phyloP scores from a whole-genome alignment of 2,329 filamentous ascomycete species.

The Sclerotinia sclerotiorum region DNA sequence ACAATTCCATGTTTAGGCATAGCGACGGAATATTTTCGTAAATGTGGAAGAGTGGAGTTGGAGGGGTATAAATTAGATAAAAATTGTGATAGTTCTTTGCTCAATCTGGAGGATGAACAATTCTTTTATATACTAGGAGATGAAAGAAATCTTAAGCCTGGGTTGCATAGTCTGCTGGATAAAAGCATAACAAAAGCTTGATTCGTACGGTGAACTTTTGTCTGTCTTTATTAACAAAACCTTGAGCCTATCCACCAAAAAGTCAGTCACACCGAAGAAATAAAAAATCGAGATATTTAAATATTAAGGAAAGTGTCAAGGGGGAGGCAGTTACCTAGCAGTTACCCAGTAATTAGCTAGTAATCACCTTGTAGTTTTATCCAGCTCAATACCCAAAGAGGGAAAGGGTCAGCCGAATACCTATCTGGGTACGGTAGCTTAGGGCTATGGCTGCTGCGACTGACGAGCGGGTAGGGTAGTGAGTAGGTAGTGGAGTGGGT shows the following conservation, averaged over 20 bases:
- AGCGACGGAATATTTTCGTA: conserved; percentile 26
- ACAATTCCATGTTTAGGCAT: conserved; percentile 55
- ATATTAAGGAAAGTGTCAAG: background rate
- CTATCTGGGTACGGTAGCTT: background rate
- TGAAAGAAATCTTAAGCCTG: background rate
- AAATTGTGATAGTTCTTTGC: background rate
- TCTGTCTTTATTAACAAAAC: background rate
- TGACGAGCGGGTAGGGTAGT: background rate
- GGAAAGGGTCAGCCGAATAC: background rate
- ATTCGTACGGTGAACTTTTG: background rate
- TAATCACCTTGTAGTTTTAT: background rate
- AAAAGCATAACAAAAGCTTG: background rate
- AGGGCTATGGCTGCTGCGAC: background rate
- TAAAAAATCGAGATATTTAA: background rate
- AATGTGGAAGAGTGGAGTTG: background rate
- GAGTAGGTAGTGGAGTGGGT: too few species aligned
- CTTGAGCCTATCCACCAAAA: background rate
- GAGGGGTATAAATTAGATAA: too few species aligned
- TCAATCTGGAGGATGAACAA: background rate
- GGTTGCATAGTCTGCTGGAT: background rate
- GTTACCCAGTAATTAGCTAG: too few species aligned
- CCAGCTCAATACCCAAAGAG: background rate
- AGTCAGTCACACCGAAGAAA: conserved; percentile 10
- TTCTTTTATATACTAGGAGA: background rate
- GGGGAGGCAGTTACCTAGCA: background rate